Evolutionary conservation across 305 asterid species (phyloP).

Genomic region (Fraxinus platypoda): DNA sequence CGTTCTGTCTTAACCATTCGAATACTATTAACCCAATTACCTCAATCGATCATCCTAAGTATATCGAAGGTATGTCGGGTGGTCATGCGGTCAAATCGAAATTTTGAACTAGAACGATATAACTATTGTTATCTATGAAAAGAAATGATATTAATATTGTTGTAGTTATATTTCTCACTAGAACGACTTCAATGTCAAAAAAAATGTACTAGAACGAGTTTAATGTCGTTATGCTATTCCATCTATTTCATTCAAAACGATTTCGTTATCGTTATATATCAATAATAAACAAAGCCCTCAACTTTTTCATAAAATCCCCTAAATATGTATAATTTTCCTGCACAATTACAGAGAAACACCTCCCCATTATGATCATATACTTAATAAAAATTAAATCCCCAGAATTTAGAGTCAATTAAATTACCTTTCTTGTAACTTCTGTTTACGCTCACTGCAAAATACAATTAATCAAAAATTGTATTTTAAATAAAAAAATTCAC

Average conservation of each 20-base stretch:
- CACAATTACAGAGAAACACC: neutral
- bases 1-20: too few relatives aligned
- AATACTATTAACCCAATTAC: too few relatives aligned
- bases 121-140: too few relatives aligned
- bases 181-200: too few relatives aligned
- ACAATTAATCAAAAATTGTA: neutral
- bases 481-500: neutral
- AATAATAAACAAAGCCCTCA: conserved; percentile 5
- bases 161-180: too few relatives aligned
- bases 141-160: too few relatives aligned
- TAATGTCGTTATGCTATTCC: too few relatives aligned
- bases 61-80: neutral
- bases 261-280: neutral
- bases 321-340: neutral
- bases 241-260: too few relatives aligned
- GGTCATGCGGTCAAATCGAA: neutral
- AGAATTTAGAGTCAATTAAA: neutral
- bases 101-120: too few relatives aligned
- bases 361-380: neutral
- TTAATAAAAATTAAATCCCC: neutral
- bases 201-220: too few relatives aligned
- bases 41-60: neutral
- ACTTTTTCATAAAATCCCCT: conserved; percentile 3
- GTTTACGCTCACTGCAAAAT: neutral
- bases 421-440: neutral